Percentiles rank a stretch among this genome's conserved stretches.
These are phyloP conservation scores for Ophiostoma sp. DNA, from an alignment of 2,329 filamentous ascomycete species.

Conservation along the genomic window DNA sequence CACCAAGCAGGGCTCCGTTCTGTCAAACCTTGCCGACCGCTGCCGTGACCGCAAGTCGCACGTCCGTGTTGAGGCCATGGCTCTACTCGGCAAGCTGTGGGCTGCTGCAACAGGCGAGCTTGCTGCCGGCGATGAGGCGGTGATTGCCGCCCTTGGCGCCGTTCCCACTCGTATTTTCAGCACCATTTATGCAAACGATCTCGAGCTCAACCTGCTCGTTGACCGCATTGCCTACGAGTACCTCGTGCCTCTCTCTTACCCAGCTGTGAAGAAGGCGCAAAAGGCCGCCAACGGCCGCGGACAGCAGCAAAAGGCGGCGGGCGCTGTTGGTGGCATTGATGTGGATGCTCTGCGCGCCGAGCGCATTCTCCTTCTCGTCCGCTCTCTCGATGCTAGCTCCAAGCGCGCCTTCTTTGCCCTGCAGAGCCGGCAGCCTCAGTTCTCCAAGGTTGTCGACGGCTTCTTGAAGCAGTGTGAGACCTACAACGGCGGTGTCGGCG, in stretches of 20 bases:
- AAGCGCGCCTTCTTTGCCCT: conserved; percentile 86
- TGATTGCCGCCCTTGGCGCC: conserved; percentile 67
- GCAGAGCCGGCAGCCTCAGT: conserved; percentile 69
- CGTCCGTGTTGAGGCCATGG: conserved; percentile 83
- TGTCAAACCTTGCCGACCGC: conserved; percentile 77
- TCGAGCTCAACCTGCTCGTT: conserved; percentile 75
- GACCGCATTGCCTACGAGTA: conserved; percentile 82
- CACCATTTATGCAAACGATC: conserved; percentile 83
- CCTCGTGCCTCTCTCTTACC: conserved; percentile 83
- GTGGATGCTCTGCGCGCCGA: conserved; percentile 75
- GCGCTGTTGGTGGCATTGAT: conserved; percentile 43
- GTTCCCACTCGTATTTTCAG: conserved; percentile 83
- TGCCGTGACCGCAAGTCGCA: conserved; percentile 78
- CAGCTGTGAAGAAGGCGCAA: conserved; percentile 57
- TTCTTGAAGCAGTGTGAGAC: conserved; percentile 81
- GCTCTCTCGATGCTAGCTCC: conserved; percentile 68
- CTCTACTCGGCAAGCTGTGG: conserved; percentile 79
- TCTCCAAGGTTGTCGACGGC: conserved; percentile 66
- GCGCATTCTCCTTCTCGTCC: conserved; percentile 75
- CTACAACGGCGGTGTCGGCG: conserved; percentile 81
- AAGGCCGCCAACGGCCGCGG: conserved; percentile 54
- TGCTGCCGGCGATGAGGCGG: conserved; percentile 70
- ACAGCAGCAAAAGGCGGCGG: conserved; percentile 9
- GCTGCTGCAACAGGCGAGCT: conserved; percentile 88
- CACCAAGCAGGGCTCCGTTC: conserved; percentile 67